Conservation (phyloP, 495 filamentous ascomycete species). For the Annulohypoxylon nitens region DNA sequence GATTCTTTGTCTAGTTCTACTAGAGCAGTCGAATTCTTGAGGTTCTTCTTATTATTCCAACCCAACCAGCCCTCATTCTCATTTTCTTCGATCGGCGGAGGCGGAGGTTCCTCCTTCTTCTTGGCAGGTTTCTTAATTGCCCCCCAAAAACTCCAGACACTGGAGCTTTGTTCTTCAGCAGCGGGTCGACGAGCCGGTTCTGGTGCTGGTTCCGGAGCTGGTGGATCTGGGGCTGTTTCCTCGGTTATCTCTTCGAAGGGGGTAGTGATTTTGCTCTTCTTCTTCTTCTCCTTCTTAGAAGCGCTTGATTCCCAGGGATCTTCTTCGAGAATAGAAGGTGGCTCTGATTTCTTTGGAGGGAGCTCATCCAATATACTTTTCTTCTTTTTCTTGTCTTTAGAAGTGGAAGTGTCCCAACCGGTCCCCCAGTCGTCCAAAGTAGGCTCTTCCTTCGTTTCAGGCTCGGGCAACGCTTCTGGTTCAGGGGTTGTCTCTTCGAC, state of each 20-base stretch:
- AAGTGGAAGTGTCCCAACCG: constrained; percentile 6
- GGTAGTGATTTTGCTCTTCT: constrained; percentile 35
- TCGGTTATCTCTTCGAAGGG: constrained; percentile 28
- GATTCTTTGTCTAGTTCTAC: constrained; percentile 53
- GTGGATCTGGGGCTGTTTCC: constrained; percentile 22
- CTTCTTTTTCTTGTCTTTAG: constrained; percentile 40
- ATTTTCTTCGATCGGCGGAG: constrained; percentile 29
- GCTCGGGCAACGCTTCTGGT: constrained; percentile 26
- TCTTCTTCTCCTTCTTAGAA: constrained; percentile 60
- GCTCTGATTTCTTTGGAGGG: constrained; percentile 28
- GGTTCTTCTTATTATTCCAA: constrained; percentile 54
- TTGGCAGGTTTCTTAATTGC: constrained; percentile 53
- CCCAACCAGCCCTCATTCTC: constrained; percentile 43
- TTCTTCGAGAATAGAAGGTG: constrained; percentile 34
- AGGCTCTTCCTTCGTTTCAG: constrained; percentile 31
- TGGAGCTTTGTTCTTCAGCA: constrained; percentile 45
- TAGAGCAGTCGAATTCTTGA: constrained; percentile 50
- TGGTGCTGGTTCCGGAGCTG: constrained; percentile 7
- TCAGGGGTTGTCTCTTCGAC: constrained; percentile 39
- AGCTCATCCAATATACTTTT: constrained; percentile 34
- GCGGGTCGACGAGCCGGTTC: neutral
- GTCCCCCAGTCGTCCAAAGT: constrained; percentile 2
- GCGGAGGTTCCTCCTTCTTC: constrained; percentile 37
- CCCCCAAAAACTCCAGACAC: constrained; percentile 56
- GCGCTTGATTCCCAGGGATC: constrained; percentile 49